Conservation (phyloP, 1,284 basidiomycete species). For the Rhodotorula sp. region DNA sequence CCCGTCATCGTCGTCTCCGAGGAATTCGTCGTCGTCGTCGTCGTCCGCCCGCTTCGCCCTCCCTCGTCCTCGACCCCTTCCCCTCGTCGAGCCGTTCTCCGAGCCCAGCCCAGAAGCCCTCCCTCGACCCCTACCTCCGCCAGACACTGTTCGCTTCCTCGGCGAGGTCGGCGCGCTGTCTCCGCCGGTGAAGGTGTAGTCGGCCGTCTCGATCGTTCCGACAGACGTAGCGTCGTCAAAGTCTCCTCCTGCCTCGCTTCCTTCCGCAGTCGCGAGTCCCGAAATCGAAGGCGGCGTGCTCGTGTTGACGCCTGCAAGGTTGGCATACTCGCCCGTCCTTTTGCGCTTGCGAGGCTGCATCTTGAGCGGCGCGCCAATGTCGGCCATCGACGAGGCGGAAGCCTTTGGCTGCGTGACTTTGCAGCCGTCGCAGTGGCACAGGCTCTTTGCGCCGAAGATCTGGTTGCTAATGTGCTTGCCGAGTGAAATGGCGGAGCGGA, state of each 20-base stretch:
- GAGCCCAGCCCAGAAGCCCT: too few relatives aligned
- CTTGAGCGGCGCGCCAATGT: conserved; percentile 3
- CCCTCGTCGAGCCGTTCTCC: neutral
- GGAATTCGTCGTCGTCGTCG: neutral
- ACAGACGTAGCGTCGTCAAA: conserved; percentile 6
- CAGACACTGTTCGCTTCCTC: neutral
- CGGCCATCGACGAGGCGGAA: conserved; percentile 1
- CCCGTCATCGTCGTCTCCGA: neutral
- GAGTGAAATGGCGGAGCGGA: conserved; percentile 37
- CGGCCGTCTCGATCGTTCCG: neutral
- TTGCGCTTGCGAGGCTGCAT: conserved; percentile 12
- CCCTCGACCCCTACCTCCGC: neutral
- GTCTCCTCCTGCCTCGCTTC: neutral
- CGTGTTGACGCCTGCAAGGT: neutral
- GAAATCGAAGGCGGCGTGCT: neutral
- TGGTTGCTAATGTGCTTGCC: conserved; percentile 32
- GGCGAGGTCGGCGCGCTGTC: neutral
- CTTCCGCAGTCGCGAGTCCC: neutral
- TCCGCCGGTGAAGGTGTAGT: neutral
- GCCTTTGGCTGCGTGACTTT: conserved; percentile 11
- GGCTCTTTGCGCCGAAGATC: conserved; percentile 2
- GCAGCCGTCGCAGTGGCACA: conserved; percentile 37
- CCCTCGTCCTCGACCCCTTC: conserved; percentile 1
- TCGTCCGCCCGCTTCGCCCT: neutral
- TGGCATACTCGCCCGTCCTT: conserved; percentile 16